Evolutionary conservation across 768 basidiomycete species (phyloP), one percentile per base, ranked within the genome.

Genomic region (Pulveroboletus sp.): DNA sequence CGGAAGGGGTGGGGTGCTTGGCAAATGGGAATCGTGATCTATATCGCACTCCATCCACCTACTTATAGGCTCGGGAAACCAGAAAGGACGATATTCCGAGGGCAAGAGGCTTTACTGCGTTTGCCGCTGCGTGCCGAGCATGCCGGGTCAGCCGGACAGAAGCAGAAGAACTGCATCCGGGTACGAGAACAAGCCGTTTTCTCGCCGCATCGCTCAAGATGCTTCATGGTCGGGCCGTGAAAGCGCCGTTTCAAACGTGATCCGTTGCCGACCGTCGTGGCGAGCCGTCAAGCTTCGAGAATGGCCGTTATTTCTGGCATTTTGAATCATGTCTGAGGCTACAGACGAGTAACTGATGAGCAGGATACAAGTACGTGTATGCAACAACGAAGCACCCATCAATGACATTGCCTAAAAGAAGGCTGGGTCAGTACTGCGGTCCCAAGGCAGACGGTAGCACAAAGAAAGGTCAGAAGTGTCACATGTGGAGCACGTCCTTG

Each of bases 401-500:
- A 6, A 40, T 26, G 8, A 33, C 11, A 43, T n/a, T 14, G 17
- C 21, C 49, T 49, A 26, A 14, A 13, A 46, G 0, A 50, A 36
- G 6, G 33, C 9, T 5, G 15, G 33, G 35, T 68, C 38, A 66
- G 57, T 24, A 45, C 10, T 6, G 1, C 3, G 6, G 11, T 42
- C n/a, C 26, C n/a, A 13, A 9, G 10, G 5, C 6, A 8, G 3
- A 44, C 10, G 18, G 27, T 1, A 2, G 9, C 11, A 21, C 7
- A 41, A 31, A 37, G 5, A 30, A 51, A 43, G 24, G 26, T 67
- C 66, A 67, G 66, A 53, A 40, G 26, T 83, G 86, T 86, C 86
- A 82, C 61, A 60, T 77, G 80, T 84, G 88, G 85, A 86, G 87
- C 87, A 72, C 76, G 68, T 79, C 84, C 83, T 61, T 66, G 57